phyloP scores from a whole-genome alignment of 1,284 basidiomycete genomes.

The Tylopilus sp. region DNA sequence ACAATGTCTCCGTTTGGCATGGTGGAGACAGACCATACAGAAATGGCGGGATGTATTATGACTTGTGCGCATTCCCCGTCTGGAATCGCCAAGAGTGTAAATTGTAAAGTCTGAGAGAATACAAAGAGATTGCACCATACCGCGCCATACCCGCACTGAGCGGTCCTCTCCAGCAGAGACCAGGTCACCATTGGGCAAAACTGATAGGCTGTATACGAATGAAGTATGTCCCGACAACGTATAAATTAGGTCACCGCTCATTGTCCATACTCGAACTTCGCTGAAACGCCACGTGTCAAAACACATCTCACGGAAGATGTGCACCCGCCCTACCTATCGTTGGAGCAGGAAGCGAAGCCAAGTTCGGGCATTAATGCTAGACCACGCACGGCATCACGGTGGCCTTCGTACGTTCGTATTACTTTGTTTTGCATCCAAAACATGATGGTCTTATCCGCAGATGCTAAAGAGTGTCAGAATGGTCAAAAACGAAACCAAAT shows the following conservation, averaged over 20 bases:
- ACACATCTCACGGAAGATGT: conserved; percentile 3
- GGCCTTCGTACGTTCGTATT: conserved; percentile 75
- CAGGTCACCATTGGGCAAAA: conserved; percentile 72
- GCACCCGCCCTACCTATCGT: conserved; percentile 65
- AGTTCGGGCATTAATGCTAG: conserved; percentile 76
- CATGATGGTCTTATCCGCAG: conserved; percentile 93
- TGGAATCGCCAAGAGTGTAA: conserved; percentile 20
- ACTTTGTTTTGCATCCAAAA: conserved; percentile 78
- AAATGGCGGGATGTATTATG: conserved; percentile 88
- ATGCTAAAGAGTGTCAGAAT: conserved; percentile 51
- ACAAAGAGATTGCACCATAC: conserved; percentile 31
- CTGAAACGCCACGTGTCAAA: conserved; percentile 38
- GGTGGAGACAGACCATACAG: conserved; percentile 85
- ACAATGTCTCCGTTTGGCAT: conserved; percentile 88
- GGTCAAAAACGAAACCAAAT: conserved; percentile 1
- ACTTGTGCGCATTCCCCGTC: conserved; percentile 81
- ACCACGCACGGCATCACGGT: conserved; percentile 87
- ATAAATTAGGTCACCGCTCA: conserved; percentile 72
- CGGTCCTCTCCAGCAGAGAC: conserved; percentile 82
- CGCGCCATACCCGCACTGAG: conserved; percentile 74
- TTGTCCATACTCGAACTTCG: conserved; percentile 87
- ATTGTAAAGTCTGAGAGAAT: not conserved
- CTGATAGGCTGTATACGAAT: conserved; percentile 88
- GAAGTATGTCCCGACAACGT: conserved; percentile 90
- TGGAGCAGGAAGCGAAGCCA: conserved; percentile 92